phyloP scores from a whole-genome alignment of 306 rosid species.

The Trichosanthes truncata region DNA sequence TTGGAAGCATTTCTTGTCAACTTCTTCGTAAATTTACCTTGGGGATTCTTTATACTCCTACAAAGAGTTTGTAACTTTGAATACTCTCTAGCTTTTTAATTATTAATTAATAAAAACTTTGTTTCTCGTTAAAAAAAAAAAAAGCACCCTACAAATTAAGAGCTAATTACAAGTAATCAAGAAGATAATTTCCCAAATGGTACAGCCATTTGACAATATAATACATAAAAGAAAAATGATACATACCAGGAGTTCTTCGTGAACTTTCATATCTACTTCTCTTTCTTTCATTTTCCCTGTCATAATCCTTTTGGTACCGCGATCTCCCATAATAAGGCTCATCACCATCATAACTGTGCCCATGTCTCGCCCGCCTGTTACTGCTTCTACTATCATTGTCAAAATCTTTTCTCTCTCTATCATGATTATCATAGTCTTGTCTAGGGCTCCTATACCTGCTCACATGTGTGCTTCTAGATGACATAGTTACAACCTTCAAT shows the following conservation, averaged over 20 bases:
- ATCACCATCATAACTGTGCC: conserved; percentile 27
- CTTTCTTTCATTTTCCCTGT: conserved; percentile 39
- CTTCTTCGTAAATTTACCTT: background rate
- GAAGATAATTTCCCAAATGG: background rate
- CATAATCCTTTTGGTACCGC: conserved; percentile 45
- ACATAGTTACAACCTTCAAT: conserved; percentile 41
- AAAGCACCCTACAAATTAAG: background rate
- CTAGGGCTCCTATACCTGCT: conserved; percentile 26
- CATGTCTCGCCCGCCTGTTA: conserved; percentile 31
- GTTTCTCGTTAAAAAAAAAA: background rate
- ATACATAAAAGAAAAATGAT: background rate
- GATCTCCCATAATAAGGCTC: conserved; percentile 41
- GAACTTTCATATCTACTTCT: conserved; percentile 65
- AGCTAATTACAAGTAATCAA: background rate
- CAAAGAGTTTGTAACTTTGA: background rate
- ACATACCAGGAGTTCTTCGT: conserved; percentile 68
- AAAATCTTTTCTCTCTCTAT: conserved; percentile 42
- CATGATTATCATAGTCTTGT: conserved; percentile 38
- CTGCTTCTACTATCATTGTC: conserved; percentile 44
- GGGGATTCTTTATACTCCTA: background rate
- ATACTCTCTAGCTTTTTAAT: background rate
- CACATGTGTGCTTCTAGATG: conserved; percentile 27
- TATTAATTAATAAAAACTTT: background rate
- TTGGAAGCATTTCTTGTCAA: background rate
- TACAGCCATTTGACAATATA: background rate